Evolutionary conservation across 2,329 filamentous ascomycete genomes (phyloP), one percentile per base, ranked within the genome.

Genomic region (Trichoderma citrinoviride): DNA sequence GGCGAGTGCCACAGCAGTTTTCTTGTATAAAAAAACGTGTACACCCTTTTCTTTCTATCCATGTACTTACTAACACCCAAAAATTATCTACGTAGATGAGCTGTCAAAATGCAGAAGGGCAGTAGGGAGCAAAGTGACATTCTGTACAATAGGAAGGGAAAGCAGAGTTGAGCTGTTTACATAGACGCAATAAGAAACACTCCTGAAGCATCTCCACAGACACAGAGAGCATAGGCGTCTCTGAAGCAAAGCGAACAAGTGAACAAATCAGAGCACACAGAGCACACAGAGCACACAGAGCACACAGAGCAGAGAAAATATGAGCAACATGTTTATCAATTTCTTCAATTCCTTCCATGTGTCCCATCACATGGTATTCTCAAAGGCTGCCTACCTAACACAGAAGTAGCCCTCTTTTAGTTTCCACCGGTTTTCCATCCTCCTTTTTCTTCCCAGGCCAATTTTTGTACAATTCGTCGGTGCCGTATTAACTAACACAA

Each of bases 1-100:
- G 41, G 10, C 1, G 10, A 55, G 21, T n/a, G 41, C n/a, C 10
- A 14, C 21, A 27, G 52, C 14, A 5, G 27, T 25, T 40, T 44
- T 50, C 29, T 50, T 67, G 57, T 62, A 61, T 46, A 61, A 12
- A 5, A 62, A n/a, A n/a, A n/a, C n/a, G n/a, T n/a, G 47, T 17
- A 23, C 5, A 17, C 29, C 29, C 43, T 8, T 19, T 49, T 49
- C 23, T 49, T 29, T 19, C 21, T 50, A 29, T 50, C 25, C 47
- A 62, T 62, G 58, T 62, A 62, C n/a, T n/a, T 37, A 61, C 25
- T 25, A 40, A 29, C 25, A 49, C 23, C 25, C n/a, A 43, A 41
- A 53, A 54, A 23, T 27, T 56, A 61, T 21, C 53, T 50, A 66
- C 44, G 63, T 53, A 40, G 23, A 44, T 52, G 49, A 40, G 17